A percentile compares a stretch with the other conserved stretches of the same genome.
phyloP scores from a whole-genome alignment of 2,329 filamentous ascomycete species.

The Trematosphaeria pertusa region DNA sequence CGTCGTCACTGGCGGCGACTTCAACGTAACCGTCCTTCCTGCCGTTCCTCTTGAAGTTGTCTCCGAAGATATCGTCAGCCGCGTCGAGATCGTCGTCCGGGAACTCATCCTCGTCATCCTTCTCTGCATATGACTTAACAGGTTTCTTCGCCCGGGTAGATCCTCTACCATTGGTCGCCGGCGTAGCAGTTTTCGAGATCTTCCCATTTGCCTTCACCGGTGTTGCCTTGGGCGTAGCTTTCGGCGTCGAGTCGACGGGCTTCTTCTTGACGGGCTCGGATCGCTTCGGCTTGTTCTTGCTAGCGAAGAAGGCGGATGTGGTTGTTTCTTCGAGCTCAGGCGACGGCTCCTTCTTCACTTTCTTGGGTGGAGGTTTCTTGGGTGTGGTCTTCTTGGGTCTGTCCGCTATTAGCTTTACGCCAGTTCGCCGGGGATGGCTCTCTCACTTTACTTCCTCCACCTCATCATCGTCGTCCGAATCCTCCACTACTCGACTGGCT shows the following conservation, averaged over 20 bases:
- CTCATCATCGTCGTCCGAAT: constrained; percentile 74
- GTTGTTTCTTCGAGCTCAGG: constrained; percentile 64
- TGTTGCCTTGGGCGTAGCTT: constrained; percentile 48
- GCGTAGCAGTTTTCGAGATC: constrained; percentile 40
- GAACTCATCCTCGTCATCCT: constrained; percentile 68
- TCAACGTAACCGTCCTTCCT: constrained; percentile 78
- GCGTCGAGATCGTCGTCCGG: constrained; percentile 57
- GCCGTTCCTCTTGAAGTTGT: constrained; percentile 69
- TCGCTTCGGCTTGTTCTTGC: constrained; percentile 63
- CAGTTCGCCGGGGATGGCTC: neutral
- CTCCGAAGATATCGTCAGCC: constrained; percentile 85
- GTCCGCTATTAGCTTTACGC: constrained; percentile 29
- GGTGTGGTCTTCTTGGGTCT: constrained; percentile 53
- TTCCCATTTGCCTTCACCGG: constrained; percentile 42
- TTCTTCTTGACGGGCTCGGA: constrained; percentile 53
- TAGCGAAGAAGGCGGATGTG: constrained; percentile 68
- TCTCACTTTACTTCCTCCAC: constrained; percentile 47
- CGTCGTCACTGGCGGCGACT: constrained; percentile 35
- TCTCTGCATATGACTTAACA: constrained; percentile 54
- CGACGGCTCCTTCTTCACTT: constrained; percentile 57
- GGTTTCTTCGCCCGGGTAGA: constrained; percentile 52
- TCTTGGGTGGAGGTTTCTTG: constrained; percentile 67
- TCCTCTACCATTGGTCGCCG: constrained; percentile 43
- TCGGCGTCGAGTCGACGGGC: constrained; percentile 27
- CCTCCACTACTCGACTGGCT: constrained; percentile 64